These are phyloP conservation scores for Spongiforma sp. DNA, from an alignment of 1,284 basidiomycete species.

Conservation along the genomic window DNA sequence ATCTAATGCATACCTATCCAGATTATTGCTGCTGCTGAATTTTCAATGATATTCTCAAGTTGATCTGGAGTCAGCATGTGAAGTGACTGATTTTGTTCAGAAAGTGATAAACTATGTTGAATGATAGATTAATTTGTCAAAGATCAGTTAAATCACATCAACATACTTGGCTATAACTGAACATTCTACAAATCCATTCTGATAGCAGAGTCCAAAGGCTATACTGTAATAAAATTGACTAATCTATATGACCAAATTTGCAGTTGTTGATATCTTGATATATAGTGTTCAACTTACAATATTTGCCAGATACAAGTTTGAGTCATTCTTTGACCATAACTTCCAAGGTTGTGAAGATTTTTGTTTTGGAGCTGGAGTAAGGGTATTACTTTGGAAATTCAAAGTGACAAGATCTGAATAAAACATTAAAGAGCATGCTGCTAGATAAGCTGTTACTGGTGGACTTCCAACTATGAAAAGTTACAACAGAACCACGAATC, in stretches of 20 bases:
- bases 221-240: accelerated
- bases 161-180: not conserved
- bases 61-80: conserved; percentile 3
- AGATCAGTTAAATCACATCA: not conserved
- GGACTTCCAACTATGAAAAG: too few species aligned
- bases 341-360: not conserved
- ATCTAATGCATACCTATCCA: conserved; percentile 7
- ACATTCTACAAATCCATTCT: conserved; percentile 1
- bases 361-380: not conserved
- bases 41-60: not conserved
- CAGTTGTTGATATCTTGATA: not conserved
- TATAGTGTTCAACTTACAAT: not conserved
- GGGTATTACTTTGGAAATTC: not conserved
- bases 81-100: not conserved
- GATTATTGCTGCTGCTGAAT: conserved; percentile 1
- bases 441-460: not conserved
- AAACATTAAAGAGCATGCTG: not conserved
- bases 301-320: accelerated
- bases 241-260: not conserved
- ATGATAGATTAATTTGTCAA: not conserved
- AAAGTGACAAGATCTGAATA: not conserved
- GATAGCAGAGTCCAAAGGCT: conserved; percentile 2
- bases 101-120: not conserved
- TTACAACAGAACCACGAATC: too few species aligned
- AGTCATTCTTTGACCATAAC: not conserved